phyloP scores from a whole-genome alignment of 1,284 basidiomycete genomes.

The Puccinia triticina region DNA sequence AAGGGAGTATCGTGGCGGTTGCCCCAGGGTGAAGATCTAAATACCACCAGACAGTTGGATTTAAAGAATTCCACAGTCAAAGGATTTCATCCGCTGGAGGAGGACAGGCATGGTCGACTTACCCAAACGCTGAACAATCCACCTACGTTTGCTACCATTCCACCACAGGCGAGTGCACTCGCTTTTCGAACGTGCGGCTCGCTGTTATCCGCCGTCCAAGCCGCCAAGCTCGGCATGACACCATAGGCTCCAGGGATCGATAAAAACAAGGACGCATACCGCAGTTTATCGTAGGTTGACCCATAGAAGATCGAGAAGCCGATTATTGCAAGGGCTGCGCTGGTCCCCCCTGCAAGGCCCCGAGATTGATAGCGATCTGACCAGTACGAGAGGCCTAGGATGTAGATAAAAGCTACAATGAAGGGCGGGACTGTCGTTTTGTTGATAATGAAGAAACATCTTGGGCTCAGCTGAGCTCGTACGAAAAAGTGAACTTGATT shows the following conservation, averaged over 20 bases:
- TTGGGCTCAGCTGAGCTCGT: too few relatives aligned
- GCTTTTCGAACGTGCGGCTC: constrained; percentile 17
- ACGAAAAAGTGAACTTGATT: too few relatives aligned
- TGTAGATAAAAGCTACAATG: not conserved
- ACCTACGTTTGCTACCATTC: not conserved
- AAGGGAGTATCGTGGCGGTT: too few relatives aligned
- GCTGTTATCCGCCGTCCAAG: constrained; percentile 22
- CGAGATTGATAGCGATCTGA: constrained; percentile 21
- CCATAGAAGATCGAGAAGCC: too few relatives aligned
- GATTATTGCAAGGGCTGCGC: not conserved
- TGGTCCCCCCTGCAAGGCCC: not conserved
- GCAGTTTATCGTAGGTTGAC: too few relatives aligned
- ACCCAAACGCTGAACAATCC: constrained; percentile 20
- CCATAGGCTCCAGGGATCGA: constrained; percentile 13
- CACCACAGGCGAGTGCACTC: not conserved
- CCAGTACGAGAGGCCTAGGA: not conserved
- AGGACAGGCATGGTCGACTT: too few relatives aligned
- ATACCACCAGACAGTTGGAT: too few relatives aligned
- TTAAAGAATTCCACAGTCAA: too few relatives aligned
- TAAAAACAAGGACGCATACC: constrained; percentile 13
- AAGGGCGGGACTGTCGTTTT: not conserved
- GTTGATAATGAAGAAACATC: not conserved
- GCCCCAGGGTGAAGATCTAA: too few relatives aligned
- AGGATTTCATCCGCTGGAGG: too few relatives aligned
- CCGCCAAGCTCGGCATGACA: not conserved